Base-by-base conservation (phyloP, 495 filamentous ascomycete genomes). In the Aspergillus leporis region DNA sequence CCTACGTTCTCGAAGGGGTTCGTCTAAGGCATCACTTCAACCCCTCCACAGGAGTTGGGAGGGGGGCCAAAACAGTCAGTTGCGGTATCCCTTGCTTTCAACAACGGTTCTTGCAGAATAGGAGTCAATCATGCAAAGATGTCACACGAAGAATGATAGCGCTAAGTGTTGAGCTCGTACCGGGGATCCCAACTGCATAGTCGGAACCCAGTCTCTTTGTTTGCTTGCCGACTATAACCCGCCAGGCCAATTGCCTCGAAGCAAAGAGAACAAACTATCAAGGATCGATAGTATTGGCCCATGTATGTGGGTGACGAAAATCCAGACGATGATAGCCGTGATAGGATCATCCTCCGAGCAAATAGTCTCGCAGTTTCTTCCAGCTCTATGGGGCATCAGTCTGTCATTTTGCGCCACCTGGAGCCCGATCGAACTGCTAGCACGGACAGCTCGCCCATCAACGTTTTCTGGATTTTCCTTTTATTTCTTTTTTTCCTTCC, bases 111-210 rank as follows among this genome's bases (percentile, higher is more conserved):
- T 45, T 45, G 16, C n/a, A 36, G 25, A 28, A 28, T 28, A 28
- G 25, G 25, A 28, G 25, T 28, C 6, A 3, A 28, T 40, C 36
- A 40, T 46, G 18, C 12, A 51, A 18, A 41, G 47, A 59, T 16
- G 62, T 65, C 51, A 59, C 62, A 61, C 62, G 50, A 53, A 30
- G n/a, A n/a, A n/a, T n/a, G n/a, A n/a, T n/a, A n/a, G n/a, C n/a
- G n/a, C n/a, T n/a, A 28, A 28, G 25, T 28, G 25, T 28, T 28
- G 25, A 28, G 25, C 25, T 28, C 25, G 25, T 28, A 28, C 25
- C 25, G 6, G 3, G 25, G 25, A 3, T 28, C 25, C 3, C 25
- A 28, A 6, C 25, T 28, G 3, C 25, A 28, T 28, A 28, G 25
- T 28, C 25, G 25, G 25, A n/a, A 28, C 25, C 25, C 25, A 28